Percentiles rank a stretch among this genome's conserved stretches.
phyloP scores from a whole-genome alignment of 1,284 basidiomycete genomes.

The Takashimella tepidaria region DNA sequence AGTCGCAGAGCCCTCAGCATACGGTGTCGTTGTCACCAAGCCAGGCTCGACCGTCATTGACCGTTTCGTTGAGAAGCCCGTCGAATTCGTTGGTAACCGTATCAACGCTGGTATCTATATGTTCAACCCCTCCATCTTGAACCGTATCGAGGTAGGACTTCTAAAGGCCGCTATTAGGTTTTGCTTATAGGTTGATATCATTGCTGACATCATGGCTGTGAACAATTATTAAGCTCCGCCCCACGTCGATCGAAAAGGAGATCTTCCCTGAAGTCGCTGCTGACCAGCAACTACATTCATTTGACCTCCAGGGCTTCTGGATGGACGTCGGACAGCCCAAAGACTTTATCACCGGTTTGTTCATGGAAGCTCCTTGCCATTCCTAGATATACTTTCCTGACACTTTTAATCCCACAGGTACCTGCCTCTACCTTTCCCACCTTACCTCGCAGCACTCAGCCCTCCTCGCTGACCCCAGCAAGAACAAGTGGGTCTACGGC shows the following conservation, averaged over 20 bases:
- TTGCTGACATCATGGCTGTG: constrained; percentile 2
- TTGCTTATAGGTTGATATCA: neutral
- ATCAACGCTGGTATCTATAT: constrained; percentile 58
- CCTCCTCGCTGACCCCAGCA: constrained; percentile 48
- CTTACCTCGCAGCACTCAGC: constrained; percentile 49
- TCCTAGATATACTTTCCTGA: neutral
- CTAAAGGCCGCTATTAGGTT: neutral
- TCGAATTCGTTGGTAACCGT: constrained; percentile 54
- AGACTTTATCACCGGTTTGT: constrained; percentile 48
- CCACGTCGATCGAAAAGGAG: constrained; percentile 55
- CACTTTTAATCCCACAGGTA: constrained; percentile 36
- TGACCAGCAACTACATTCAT: constrained; percentile 52
- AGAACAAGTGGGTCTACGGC: constrained; percentile 52
- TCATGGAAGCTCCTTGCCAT: neutral
- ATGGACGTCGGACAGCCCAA: constrained; percentile 56
- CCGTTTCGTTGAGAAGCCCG: constrained; percentile 56
- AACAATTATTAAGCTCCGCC: constrained; percentile 42
- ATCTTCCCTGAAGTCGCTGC: constrained; percentile 53
- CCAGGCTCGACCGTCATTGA: constrained; percentile 52
- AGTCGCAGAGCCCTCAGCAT: constrained; percentile 54
- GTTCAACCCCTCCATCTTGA: constrained; percentile 53
- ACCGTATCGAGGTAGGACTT: constrained; percentile 51
- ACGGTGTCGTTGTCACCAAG: constrained; percentile 54
- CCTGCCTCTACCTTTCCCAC: constrained; percentile 54
- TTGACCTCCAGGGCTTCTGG: constrained; percentile 54